Evolutionary conservation across 345 rosid species (phyloP).

Genomic region (Laguncularia racemosa): DNA sequence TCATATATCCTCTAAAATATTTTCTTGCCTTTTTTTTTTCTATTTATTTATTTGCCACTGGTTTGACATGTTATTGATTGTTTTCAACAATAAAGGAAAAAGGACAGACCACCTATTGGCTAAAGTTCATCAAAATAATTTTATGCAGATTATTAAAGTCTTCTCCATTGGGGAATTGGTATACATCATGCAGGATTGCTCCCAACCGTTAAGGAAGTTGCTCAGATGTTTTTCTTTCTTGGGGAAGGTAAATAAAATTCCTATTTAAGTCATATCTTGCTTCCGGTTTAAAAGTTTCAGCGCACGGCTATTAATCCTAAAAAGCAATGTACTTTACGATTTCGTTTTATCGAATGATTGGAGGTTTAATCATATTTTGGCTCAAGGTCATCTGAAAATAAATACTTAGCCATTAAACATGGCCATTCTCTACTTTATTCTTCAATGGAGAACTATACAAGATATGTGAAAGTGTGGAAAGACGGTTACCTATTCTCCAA

Average conservation of each 20-base stretch:
- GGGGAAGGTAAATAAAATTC: slow-evolving; percentile 68
- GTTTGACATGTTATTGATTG: slow-evolving; percentile 31
- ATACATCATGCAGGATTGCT: slow-evolving; percentile 99
- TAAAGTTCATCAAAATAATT: slow-evolving; percentile 18
- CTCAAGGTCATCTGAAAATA: too few species aligned
- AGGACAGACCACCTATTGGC: slow-evolving; percentile 6
- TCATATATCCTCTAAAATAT: too few species aligned
- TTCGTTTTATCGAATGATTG: not conserved
- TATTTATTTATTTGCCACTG: slow-evolving; percentile 60
- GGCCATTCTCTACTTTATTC: not conserved
- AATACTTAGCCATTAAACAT: too few species aligned
- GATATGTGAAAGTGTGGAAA: too few species aligned
- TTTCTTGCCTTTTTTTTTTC: not conserved
- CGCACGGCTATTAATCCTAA: too few species aligned
- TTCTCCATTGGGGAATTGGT: slow-evolving; percentile 87
- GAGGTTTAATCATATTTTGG: too few species aligned
- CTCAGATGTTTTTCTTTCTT: slow-evolving; percentile 94
- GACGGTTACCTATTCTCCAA: too few species aligned
- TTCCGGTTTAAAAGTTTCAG: too few species aligned
- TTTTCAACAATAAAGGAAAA: slow-evolving; percentile 6
- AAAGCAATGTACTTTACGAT: too few species aligned
- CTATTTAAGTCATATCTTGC: not conserved
- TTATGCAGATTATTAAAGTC: slow-evolving; percentile 66
- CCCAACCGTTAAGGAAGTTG: slow-evolving; percentile 98
- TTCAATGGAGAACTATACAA: too few species aligned